These are phyloP conservation scores for Xerocomellus intermedius DNA, from an alignment of 768 basidiomycete genomes.

Conservation along the genomic window DNA sequence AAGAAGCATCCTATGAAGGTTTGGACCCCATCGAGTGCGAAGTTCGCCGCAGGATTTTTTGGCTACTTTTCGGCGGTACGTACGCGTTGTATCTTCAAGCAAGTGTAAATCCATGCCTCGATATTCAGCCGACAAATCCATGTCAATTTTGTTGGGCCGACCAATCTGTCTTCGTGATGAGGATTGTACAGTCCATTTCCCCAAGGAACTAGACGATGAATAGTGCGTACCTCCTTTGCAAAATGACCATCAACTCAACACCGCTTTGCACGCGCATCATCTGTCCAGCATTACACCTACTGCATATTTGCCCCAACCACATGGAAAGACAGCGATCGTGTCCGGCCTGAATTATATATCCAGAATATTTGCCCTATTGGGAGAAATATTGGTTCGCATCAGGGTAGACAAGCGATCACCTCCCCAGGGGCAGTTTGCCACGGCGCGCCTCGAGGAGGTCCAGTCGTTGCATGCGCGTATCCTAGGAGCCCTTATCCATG, in stretches of 20 bases:
- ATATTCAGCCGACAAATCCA: slow-evolving; percentile 77
- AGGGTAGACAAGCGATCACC: slow-evolving; percentile 85
- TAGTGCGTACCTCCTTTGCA: slow-evolving; percentile 55
- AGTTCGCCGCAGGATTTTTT: slow-evolving; percentile 82
- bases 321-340: slow-evolving; percentile 79
- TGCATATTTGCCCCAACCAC: slow-evolving; percentile 83
- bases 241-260: slow-evolving; percentile 30
- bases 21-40: slow-evolving; percentile 88
- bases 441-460: slow-evolving; percentile 81
- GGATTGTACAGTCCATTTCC: slow-evolving; percentile 87
- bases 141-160: slow-evolving; percentile 80
- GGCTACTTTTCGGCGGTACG: slow-evolving; percentile 85
- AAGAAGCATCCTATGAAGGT: slow-evolving; percentile 78
- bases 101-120: neutral
- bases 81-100: slow-evolving; percentile 10
- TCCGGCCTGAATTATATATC: slow-evolving; percentile 87
- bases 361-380: slow-evolving; percentile 80
- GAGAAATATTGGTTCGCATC: slow-evolving; percentile 84
- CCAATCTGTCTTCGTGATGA: slow-evolving; percentile 87
- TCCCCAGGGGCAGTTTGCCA: slow-evolving; percentile 82
- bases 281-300: slow-evolving; percentile 71
- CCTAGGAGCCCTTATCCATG: slow-evolving; percentile 67
- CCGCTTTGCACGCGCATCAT: slow-evolving; percentile 13
- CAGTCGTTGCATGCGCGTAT: slow-evolving; percentile 77
- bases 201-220: slow-evolving; percentile 85